These are phyloP conservation scores for Talaromyces thailandensis DNA, from an alignment of 495 filamentous ascomycete genomes.

Conservation along the genomic window DNA sequence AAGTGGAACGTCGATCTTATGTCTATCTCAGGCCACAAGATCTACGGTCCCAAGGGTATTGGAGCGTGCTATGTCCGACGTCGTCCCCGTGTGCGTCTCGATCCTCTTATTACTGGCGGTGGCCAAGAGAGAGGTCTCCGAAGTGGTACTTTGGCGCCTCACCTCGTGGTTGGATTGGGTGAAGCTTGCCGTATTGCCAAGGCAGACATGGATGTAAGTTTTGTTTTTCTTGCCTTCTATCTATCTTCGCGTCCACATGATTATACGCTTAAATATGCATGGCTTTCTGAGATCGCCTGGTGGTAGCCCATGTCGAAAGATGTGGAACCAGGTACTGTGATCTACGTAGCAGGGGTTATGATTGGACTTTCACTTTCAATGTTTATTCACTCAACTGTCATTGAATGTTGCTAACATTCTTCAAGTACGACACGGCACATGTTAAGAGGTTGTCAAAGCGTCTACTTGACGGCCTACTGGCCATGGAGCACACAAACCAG, in stretches of 20 bases:
- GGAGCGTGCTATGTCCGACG: slow-evolving; percentile 93
- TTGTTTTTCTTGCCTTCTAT: slow-evolving; percentile 8
- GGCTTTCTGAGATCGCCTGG: slow-evolving; percentile 46
- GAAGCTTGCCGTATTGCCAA: slow-evolving; percentile 89
- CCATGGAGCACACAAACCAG: slow-evolving; percentile 83
- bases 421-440: slow-evolving; percentile 82
- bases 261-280: slow-evolving; percentile 52
- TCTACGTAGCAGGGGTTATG: slow-evolving; percentile 45
- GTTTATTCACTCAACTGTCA: neutral
- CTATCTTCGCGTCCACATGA: slow-evolving; percentile 19
- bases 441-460: slow-evolving; percentile 75
- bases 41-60: slow-evolving; percentile 96
- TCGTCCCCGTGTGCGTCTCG: slow-evolving; percentile 83
- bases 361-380: slow-evolving; percentile 14
- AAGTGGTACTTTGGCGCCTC: slow-evolving; percentile 86
- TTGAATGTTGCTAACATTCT: slow-evolving; percentile 20
- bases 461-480: slow-evolving; percentile 67
- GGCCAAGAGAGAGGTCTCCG: slow-evolving; percentile 91
- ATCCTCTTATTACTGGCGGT: slow-evolving; percentile 92
- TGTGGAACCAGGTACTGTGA: slow-evolving; percentile 34
- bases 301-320: slow-evolving; percentile 28
- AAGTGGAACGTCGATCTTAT: slow-evolving; percentile 95
- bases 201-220: slow-evolving; percentile 76
- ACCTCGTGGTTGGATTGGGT: slow-evolving; percentile 84
- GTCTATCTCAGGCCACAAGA: slow-evolving; percentile 99